Percentiles rank a stretch among this genome's conserved stretches.
These are phyloP conservation scores for Euphorbia lathyris DNA, from an alignment of 345 rosid genomes.

Conservation along the genomic window DNA sequence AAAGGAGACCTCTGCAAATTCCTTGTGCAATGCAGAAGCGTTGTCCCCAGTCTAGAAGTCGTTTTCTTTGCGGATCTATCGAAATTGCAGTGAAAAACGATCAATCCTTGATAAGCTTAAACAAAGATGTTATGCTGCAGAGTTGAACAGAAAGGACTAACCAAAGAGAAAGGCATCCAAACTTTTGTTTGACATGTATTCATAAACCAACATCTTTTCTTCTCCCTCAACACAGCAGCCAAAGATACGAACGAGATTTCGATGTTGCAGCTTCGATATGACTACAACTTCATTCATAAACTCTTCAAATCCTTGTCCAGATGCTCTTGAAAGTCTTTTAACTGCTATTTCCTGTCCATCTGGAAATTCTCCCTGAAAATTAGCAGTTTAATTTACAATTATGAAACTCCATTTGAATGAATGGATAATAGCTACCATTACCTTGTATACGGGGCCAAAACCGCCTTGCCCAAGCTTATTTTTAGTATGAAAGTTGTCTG, in stretches of 20 bases:
- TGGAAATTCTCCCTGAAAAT: conserved; percentile 15
- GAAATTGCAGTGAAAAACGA: background rate
- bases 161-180: conserved; percentile 14
- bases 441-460: conserved; percentile 43
- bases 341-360: conserved; percentile 39
- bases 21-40: conserved; percentile 15
- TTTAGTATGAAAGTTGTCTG: conserved; percentile 22
- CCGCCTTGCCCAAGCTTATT: conserved; percentile 42
- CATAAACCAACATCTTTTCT: conserved; percentile 23
- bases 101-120: too few relatives aligned
- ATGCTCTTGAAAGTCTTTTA: conserved; percentile 31
- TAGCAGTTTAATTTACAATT: background rate
- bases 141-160: background rate
- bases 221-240: conserved; percentile 26
- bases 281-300: conserved; percentile 40
- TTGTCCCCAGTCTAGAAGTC: conserved; percentile 11
- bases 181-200: conserved; percentile 29
- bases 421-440: conserved; percentile 9
- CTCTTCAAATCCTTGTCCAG: conserved; percentile 34
- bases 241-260: conserved; percentile 23
- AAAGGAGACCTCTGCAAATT: conserved; percentile 22
- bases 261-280: conserved; percentile 36
- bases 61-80: background rate
- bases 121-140: too few relatives aligned
- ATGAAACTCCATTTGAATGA: background rate